Conservation (phyloP, 2,329 filamentous ascomycete genomes). For the Phaeosphaeriaceae sp. region DNA sequence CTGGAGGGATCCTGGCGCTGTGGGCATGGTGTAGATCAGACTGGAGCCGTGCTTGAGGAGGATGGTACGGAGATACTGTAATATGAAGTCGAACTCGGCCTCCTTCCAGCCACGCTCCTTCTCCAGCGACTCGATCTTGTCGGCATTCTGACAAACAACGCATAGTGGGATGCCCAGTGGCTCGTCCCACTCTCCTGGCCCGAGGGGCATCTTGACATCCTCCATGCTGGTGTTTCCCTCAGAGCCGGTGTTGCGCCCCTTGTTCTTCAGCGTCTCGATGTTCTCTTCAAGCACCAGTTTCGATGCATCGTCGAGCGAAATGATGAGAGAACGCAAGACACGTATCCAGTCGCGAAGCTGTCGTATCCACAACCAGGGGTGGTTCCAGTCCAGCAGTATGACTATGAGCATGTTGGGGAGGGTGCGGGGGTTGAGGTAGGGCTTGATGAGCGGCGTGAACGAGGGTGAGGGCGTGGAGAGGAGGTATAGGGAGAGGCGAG, state of each 20-base stretch:
- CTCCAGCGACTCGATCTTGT: conserved; percentile 90
- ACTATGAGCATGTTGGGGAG: conserved; percentile 87
- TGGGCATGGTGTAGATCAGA: conserved; percentile 54
- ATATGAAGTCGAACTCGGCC: conserved; percentile 93
- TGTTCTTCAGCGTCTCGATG: conserved; percentile 79
- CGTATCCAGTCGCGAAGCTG: conserved; percentile 90
- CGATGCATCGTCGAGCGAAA: conserved; percentile 76
- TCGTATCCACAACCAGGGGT: conserved; percentile 91
- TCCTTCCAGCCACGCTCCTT: conserved; percentile 93
- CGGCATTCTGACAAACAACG: conserved; percentile 95
- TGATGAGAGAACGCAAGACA: conserved; percentile 78
- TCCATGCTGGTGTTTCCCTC: conserved; percentile 41
- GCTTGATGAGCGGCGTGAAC: conserved; percentile 82
- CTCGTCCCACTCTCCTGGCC: conserved; percentile 93
- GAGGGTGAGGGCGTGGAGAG: conserved; percentile 84
- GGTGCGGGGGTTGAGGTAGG: conserved; percentile 82
- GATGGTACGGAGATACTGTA: conserved; percentile 90
- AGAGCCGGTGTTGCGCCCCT: conserved; percentile 34
- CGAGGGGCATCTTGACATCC: conserved; percentile 71
- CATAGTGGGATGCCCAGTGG: conserved; percentile 85
- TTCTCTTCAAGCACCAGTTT: conserved; percentile 87
- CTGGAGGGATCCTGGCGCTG: conserved; percentile 75
- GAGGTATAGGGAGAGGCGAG: conserved; percentile 87
- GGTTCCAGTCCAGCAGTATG: conserved; percentile 92
- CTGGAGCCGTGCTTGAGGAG: conserved; percentile 78